Conservation (phyloP, 129 eudicot species). For the Helichrysum umbraculigerum region DNA sequence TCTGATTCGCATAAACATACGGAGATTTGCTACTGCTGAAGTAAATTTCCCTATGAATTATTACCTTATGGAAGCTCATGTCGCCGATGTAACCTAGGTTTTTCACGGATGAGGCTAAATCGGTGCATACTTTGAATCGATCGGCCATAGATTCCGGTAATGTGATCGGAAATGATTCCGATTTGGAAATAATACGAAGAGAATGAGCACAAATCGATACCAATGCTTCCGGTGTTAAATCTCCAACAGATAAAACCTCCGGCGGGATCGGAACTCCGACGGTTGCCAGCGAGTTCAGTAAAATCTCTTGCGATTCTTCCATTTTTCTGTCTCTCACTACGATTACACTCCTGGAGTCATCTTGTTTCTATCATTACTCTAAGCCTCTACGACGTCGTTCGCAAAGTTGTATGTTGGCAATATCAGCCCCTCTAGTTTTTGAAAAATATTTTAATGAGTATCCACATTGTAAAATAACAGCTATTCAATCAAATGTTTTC, state of each 20-base stretch:
- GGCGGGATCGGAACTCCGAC: conserved; percentile 59
- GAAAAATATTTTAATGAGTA: no score
- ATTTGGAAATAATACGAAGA: conserved; percentile 36
- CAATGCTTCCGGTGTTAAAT: conserved; percentile 51
- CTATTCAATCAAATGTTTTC: no score
- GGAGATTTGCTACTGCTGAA: neutral
- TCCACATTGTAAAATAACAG: no score
- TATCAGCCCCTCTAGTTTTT: no score
- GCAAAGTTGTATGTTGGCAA: neutral
- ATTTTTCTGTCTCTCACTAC: conserved; percentile 24
- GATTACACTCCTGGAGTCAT: neutral
- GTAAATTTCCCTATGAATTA: neutral
- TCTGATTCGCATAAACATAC: neutral
- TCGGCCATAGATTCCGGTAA: conserved; percentile 64
- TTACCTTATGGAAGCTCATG: conserved; percentile 66
- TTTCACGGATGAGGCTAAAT: conserved; percentile 55
- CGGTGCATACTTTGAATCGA: conserved; percentile 56
- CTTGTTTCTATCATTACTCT: conserved; percentile 30
- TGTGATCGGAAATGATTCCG: conserved; percentile 45
- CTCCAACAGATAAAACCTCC: conserved; percentile 37
- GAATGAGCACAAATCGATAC: conserved; percentile 50
- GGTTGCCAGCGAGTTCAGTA: conserved; percentile 52
- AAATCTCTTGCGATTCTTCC: conserved; percentile 61
- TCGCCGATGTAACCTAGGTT: conserved; percentile 53
- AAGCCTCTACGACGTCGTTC: conserved; percentile 4